Evolutionary conservation across 2,329 filamentous ascomycete species (phyloP).

Genomic region (Arthrobotrys sinensis): DNA sequence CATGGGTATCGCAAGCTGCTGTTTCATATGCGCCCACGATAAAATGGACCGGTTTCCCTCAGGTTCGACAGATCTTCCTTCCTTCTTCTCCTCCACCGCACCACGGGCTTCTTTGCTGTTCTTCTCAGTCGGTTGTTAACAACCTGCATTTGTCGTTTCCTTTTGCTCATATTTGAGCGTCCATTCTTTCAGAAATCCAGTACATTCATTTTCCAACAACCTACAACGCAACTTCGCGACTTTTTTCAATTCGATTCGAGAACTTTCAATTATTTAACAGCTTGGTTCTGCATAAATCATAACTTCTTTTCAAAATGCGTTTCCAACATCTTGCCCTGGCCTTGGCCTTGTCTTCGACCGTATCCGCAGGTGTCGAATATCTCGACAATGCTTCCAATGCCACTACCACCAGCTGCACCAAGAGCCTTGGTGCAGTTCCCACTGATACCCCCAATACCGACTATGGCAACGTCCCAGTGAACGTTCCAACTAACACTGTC

Average conservation of each 20-base stretch:
- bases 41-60: slow-evolving; percentile 53
- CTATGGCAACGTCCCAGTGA: slow-evolving; percentile 32
- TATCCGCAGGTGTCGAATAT: slow-evolving; percentile 42
- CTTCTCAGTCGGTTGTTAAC: slow-evolving; percentile 38
- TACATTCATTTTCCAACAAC: slow-evolving; percentile 56
- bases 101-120: slow-evolving; percentile 40
- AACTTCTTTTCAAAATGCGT: slow-evolving; percentile 59
- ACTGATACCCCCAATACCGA: slow-evolving; percentile 20
- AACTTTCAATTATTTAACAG: slow-evolving; percentile 41
- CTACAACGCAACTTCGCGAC: slow-evolving; percentile 42
- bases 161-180: slow-evolving; percentile 56
- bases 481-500: slow-evolving; percentile 7
- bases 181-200: slow-evolving; percentile 54
- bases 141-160: slow-evolving; percentile 22
- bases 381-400: slow-evolving; percentile 28
- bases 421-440: slow-evolving; percentile 13
- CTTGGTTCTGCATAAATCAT: slow-evolving; percentile 56
- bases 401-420: slow-evolving; percentile 9
- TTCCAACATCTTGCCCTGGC: slow-evolving; percentile 61
- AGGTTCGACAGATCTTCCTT: slow-evolving; percentile 21
- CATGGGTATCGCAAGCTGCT: slow-evolving; percentile 27
- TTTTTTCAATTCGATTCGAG: slow-evolving; percentile 43
- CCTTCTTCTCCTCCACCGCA: slow-evolving; percentile 50
- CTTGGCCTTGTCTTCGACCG: slow-evolving; percentile 56
- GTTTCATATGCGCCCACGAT: slow-evolving; percentile 60